Evolutionary conservation across 192 early-diverging fungal species (phyloP).

Genomic region (Blastocladiella britannica): DNA sequence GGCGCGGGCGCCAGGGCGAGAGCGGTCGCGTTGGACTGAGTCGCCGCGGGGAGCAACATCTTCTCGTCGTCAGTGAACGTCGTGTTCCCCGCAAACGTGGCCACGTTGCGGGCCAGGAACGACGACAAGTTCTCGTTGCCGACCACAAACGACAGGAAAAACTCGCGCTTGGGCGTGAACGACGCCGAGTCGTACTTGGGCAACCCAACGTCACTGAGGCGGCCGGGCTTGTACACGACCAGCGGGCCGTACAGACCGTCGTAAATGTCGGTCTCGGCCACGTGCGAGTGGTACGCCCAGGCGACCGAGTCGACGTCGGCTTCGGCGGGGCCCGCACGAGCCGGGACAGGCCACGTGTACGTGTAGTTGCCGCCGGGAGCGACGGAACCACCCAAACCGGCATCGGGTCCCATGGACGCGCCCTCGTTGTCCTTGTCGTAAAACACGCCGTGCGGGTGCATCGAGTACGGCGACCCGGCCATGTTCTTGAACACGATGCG

Average conservation of each 20-base stretch:
- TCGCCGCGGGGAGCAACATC: not conserved
- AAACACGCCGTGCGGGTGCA: constrained; percentile 12
- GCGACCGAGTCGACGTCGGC: constrained; percentile 11
- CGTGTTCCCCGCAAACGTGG: not conserved
- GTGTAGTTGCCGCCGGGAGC: constrained; percentile 7
- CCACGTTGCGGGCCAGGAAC: constrained; percentile 2
- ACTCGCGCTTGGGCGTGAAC: constrained; percentile 16
- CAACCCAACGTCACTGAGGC: constrained; percentile 1
- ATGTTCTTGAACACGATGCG: constrained; percentile 13
- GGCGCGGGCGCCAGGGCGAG: not conserved
- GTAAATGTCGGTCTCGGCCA: constrained; percentile 10
- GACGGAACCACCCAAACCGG: constrained; percentile 3
- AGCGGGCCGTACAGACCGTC: constrained; percentile 15
- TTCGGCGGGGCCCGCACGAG: constrained; percentile 3
- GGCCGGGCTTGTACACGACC: constrained; percentile 14
- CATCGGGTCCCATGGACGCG: not conserved
- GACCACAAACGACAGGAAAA: constrained; percentile 15
- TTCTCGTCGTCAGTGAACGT: not conserved
- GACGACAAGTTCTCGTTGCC: constrained; percentile 12
- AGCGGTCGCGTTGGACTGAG: not conserved
- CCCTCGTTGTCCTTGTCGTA: constrained; percentile 2
- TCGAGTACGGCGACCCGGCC: constrained; percentile 7
- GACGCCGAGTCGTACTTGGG: constrained; percentile 7
- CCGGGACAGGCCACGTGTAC: constrained; percentile 18
- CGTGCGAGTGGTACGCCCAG: constrained; percentile 15